Base-by-base conservation (phyloP, 2,329 filamentous ascomycete species). In the Sarocladium brachiariae region DNA sequence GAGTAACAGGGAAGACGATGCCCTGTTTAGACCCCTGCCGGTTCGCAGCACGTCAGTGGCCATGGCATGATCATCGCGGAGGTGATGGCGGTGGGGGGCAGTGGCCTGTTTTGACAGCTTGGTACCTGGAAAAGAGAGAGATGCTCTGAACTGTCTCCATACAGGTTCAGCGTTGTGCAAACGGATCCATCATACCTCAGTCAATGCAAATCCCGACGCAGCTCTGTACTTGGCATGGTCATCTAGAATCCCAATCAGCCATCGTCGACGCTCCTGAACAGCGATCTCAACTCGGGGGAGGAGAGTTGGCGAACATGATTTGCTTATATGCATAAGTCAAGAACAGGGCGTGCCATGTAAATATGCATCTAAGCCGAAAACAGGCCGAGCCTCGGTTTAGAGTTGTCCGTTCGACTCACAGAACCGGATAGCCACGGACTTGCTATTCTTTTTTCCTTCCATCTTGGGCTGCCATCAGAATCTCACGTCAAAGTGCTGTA, bases 21-120 rank as follows among this genome's bases (percentile, higher is more conserved):
- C 46, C 46, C 21, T 35, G 46, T 35, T 49, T 49, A 31, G 19
- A 49, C 31, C 46, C 46, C 31, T 49, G 46, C 33, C 23, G 23
- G 27, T 13, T 30, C 7, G 7, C 7, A 13, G 27, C 27, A 30
- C 19, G 39, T 14, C 19, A 11, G 9, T 23, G 18, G 41, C 8
- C 23, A n/a, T 25, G 39, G 39, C 39, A 43, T 43, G 39, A 43
- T 43, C 39, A 9, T 25, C 39, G 5, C 11, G 23, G 9, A 4
- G 19, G 19, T 18, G 43, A 4, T 33, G 43, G 43, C 3, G 25
- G 4, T 24, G 27, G 13, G 43, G n/a, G 6, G 43, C 25, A 19
- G 18, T n/a, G n/a, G n/a, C n/a, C n/a, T n/a, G n/a, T n/a, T 45
- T 45, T 45, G 39, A 45, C 39, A 45, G 39, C n/a, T n/a, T n/a